Conservation (phyloP, 1,139 yeast species). For the Pichia sp. region DNA sequence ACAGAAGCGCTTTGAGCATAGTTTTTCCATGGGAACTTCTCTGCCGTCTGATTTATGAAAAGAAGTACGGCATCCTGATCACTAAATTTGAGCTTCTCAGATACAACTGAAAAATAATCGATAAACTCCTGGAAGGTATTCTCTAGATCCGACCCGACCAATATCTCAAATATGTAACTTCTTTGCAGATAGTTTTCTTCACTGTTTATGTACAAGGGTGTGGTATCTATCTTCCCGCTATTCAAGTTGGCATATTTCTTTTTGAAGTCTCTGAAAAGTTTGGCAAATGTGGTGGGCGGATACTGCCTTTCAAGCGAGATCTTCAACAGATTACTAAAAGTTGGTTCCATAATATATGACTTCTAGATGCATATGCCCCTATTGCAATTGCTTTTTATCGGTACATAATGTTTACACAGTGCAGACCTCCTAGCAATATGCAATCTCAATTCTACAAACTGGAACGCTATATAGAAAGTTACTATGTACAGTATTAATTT, state of each 20-base stretch:
- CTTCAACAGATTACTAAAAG: slow-evolving; percentile 23
- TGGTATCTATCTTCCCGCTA: slow-evolving; percentile 16
- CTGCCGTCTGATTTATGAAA: slow-evolving; percentile 21
- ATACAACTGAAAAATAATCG: slow-evolving; percentile 20
- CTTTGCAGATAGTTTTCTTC: slow-evolving; percentile 22
- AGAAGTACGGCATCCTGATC: slow-evolving; percentile 25
- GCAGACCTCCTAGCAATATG: too few species aligned
- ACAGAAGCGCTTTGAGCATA: slow-evolving; percentile 16
- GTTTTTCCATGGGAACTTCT: slow-evolving; percentile 24
- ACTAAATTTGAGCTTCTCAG: slow-evolving; percentile 13
- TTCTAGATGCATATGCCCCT: background rate
- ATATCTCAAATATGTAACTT: slow-evolving; percentile 27
- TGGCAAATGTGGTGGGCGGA: slow-evolving; percentile 26
- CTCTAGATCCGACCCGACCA: slow-evolving; percentile 25
- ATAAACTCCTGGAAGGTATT: slow-evolving; percentile 23
- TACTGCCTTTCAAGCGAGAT: slow-evolving; percentile 23
- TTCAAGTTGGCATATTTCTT: slow-evolving; percentile 17
- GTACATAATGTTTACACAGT: too few species aligned
- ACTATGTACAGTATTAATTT: slow-evolving; percentile 11
- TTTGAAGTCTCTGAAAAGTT: slow-evolving; percentile 28
- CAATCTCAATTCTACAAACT: background rate
- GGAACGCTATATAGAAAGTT: background rate
- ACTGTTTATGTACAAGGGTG: slow-evolving; percentile 20
- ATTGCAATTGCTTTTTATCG: slow-evolving; percentile 8
- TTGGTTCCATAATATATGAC: slow-evolving; percentile 18